These are phyloP conservation scores for Starmerella roubikii DNA, from an alignment of 805 yeast genomes.

Conservation along the genomic window DNA sequence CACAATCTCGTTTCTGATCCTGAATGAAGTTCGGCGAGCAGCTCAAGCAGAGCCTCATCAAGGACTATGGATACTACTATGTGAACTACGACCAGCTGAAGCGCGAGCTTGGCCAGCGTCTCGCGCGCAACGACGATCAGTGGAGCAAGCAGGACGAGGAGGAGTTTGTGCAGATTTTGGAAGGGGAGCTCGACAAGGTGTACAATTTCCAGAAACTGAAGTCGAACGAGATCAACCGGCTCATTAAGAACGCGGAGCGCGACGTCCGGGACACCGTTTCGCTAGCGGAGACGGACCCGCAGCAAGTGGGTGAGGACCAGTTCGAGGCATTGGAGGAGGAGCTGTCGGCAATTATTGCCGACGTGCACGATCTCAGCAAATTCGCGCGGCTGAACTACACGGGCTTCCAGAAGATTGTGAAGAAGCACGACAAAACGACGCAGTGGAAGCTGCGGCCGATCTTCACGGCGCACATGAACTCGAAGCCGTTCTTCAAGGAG, in stretches of 20 bases:
- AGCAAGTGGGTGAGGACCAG: constrained; percentile 43
- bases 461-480: constrained; percentile 79
- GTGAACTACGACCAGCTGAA: constrained; percentile 85
- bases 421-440: constrained; percentile 91
- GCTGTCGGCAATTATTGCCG: constrained; percentile 79
- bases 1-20: too few relatives aligned
- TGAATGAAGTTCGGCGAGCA: constrained; percentile 99
- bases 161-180: constrained; percentile 59
- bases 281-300: constrained; percentile 27
- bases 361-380: constrained; percentile 92
- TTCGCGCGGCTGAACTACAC: constrained; percentile 88
- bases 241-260: constrained; percentile 70
- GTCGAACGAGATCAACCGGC: constrained; percentile 67
- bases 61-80: constrained; percentile 82
- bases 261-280: constrained; percentile 53
- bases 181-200: constrained; percentile 81
- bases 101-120: constrained; percentile 57
- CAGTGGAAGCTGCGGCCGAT: constrained; percentile 72
- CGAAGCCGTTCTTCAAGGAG: constrained; percentile 93
- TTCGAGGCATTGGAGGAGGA: constrained; percentile 66
- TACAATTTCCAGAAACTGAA: constrained; percentile 82
- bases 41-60: constrained; percentile 72
- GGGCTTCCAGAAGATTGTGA: constrained; percentile 91
- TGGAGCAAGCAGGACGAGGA: constrained; percentile 80
- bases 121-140: constrained; percentile 36